Conservation (phyloP, 495 filamentous ascomycete species). For the Aspergillus bertholletiae region DNA sequence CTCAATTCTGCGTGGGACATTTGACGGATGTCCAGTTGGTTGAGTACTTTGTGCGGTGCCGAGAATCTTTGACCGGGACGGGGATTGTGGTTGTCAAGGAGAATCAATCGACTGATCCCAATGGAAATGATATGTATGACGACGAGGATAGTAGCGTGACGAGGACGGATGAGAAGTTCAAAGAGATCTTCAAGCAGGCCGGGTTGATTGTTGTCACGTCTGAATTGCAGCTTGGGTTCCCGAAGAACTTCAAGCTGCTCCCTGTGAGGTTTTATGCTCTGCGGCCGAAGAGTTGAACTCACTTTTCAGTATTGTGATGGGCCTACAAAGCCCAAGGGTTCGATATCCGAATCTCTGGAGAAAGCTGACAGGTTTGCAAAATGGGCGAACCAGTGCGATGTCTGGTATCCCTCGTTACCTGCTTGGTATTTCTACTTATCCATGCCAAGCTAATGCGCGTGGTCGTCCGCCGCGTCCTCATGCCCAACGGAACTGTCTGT, state of each 20-base stretch:
- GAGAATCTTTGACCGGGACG: conserved; percentile 41
- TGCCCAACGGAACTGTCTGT: not conserved
- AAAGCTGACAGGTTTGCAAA: too few relatives aligned
- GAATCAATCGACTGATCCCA: conserved; percentile 63
- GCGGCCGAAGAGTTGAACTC: conserved; percentile 22
- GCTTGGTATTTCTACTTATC: not conserved
- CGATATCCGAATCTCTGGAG: too few relatives aligned
- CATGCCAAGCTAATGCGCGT: not conserved
- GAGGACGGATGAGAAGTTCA: conserved; percentile 68
- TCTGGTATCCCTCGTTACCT: not conserved
- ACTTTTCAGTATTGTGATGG: not conserved
- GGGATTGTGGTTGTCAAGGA: conserved; percentile 81
- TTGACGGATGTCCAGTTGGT: conserved; percentile 76
- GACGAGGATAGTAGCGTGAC: conserved; percentile 77
- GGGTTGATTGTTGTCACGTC: conserved; percentile 62
- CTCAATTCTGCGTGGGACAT: conserved; percentile 92
- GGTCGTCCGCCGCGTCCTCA: not conserved
- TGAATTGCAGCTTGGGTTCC: conserved; percentile 75
- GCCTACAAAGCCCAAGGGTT: not conserved
- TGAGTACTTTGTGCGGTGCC: conserved; percentile 62
- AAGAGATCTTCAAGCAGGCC: conserved; percentile 63
- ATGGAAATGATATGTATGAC: conserved; percentile 67
- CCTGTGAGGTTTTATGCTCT: conserved; percentile 73
- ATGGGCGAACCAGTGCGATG: too few relatives aligned
- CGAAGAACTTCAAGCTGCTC: conserved; percentile 56